Base-by-base conservation (phyloP, 2,329 filamentous ascomycete species). In the Nothophoma quercina region DNA sequence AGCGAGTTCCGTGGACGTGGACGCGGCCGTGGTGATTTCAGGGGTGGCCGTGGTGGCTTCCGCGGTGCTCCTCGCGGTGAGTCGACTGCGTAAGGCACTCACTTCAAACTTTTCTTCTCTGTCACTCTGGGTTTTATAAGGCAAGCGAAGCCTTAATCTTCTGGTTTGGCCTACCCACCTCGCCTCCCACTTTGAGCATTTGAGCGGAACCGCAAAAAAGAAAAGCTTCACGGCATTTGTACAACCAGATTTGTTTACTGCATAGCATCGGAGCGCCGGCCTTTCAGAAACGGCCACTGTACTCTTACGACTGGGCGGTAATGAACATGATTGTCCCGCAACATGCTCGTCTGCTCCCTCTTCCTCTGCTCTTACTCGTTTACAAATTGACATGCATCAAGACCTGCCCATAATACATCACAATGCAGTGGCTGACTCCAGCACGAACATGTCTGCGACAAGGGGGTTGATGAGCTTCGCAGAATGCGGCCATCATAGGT, bases 1-100 rank as follows among this genome's bases (percentile, higher is more conserved):
- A 70, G 73, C 34, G 71, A 72, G 16, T 70, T 68, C 53, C 65
- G 74, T 58, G 72, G 75, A 26, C 70, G 77, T 39, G 77, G 78
- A 41, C 74, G 75, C 43, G 70, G 73, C 35, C 73, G 78, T 59
- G 77, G 78, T 23, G 78, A 76, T 32, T 71, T 73, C 66, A 62
- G 77, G 55, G 72, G 76, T 19, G 70, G 81, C 53, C 76, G 74
- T 61, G 78, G 76, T 32, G 65, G 64, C 23, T 71, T 71, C 64
- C 67, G 70, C 35, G 69, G 66, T 28, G 55, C 58, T 39, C 62
- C 64, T 34, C 60, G 68, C 1, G 68, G 68, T 29, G 69, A 70
- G 21, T 51, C 64, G 19, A 59, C 67, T 22, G 45, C 46, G 34
- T 67, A 67, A 40, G 49, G 12, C 38, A 18, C 12, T 5, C 21